Percentiles rank a stretch among this genome's conserved stretches.
These are phyloP conservation scores for Tricharina praecox DNA, from an alignment of 495 filamentous ascomycete species.

Conservation along the genomic window DNA sequence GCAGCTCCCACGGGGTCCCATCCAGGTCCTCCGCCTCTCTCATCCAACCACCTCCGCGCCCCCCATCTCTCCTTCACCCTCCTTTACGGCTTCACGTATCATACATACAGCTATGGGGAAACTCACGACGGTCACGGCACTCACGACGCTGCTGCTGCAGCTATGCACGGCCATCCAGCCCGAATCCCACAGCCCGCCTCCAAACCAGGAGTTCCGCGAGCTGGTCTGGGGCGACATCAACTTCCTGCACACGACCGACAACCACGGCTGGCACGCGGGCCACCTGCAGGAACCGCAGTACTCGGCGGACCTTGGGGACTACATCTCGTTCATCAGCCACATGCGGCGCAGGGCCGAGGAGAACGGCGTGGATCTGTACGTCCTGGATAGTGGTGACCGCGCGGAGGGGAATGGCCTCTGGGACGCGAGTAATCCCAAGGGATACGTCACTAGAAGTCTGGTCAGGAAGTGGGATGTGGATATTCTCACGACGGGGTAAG, in stretches of 20 bases:
- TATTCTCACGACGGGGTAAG: conserved; percentile 55
- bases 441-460: conserved; percentile 72
- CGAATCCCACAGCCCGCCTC: conserved; percentile 55
- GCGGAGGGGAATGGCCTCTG: conserved; percentile 92
- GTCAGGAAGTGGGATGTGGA: conserved; percentile 68
- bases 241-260: conserved; percentile 61
- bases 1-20: too few relatives aligned
- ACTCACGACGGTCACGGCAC: too few relatives aligned
- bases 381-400: conserved; percentile 87
- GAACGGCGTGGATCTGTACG: conserved; percentile 61
- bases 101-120: too few relatives aligned
- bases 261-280: conserved; percentile 88
- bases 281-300: conserved; percentile 85
- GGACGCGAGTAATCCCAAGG: conserved; percentile 73
- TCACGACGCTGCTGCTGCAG: conserved; percentile 3
- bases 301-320: conserved; percentile 94
- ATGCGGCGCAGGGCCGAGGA: conserved; percentile 62
- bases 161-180: conserved; percentile 50
- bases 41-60: too few relatives aligned
- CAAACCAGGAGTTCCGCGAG: conserved; percentile 57
- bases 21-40: too few relatives aligned
- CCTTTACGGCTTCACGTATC: too few relatives aligned
- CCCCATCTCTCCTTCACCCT: too few relatives aligned
- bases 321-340: conserved; percentile 76
- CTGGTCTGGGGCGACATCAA: conserved; percentile 85